phyloP scores from a whole-genome alignment of 1,139 yeast genomes.

The Candida glucosophila region DNA sequence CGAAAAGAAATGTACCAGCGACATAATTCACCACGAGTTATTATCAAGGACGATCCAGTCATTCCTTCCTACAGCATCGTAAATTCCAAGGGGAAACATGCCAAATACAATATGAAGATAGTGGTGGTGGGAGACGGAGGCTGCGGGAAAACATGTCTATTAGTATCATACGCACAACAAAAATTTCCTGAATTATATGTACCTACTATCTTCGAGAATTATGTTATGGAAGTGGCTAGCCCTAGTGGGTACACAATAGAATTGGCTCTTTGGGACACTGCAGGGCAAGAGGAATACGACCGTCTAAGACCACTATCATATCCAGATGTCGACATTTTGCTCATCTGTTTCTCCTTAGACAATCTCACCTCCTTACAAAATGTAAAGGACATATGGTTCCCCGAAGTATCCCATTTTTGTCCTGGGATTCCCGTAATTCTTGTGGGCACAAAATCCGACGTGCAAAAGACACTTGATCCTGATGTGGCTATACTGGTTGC shows the following conservation, averaged over 20 bases:
- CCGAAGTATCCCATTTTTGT: slow-evolving; percentile 78
- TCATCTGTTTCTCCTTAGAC: slow-evolving; percentile 71
- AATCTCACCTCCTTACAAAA: slow-evolving; percentile 58
- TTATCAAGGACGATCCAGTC: slow-evolving; percentile 31
- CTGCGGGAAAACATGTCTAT: slow-evolving; percentile 84
- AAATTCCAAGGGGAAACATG: slow-evolving; percentile 20
- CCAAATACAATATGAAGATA: slow-evolving; percentile 45
- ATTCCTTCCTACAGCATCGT: slow-evolving; percentile 31
- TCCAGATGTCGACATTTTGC: slow-evolving; percentile 69
- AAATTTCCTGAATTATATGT: slow-evolving; percentile 70
- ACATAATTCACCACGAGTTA: slow-evolving; percentile 17
- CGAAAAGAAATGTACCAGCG: slow-evolving; percentile 9
- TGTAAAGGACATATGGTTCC: slow-evolving; percentile 76
- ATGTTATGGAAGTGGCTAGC: slow-evolving; percentile 54
- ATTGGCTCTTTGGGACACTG: slow-evolving; percentile 86
- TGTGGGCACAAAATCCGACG: slow-evolving; percentile 75
- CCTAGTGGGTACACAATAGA: slow-evolving; percentile 49
- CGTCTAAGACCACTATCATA: slow-evolving; percentile 75
- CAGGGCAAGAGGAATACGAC: slow-evolving; percentile 91
- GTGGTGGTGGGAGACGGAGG: slow-evolving; percentile 95
- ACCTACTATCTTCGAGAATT: slow-evolving; percentile 89
- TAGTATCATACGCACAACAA: slow-evolving; percentile 76
- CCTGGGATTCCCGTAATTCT: slow-evolving; percentile 69
- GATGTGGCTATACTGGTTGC: slow-evolving; percentile 52
- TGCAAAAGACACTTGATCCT: slow-evolving; percentile 35